A percentile compares a stretch with the other conserved stretches of the same genome.
These are phyloP conservation scores for Rhizopogon roseolus DNA, from an alignment of 768 basidiomycete species.

Conservation along the genomic window DNA sequence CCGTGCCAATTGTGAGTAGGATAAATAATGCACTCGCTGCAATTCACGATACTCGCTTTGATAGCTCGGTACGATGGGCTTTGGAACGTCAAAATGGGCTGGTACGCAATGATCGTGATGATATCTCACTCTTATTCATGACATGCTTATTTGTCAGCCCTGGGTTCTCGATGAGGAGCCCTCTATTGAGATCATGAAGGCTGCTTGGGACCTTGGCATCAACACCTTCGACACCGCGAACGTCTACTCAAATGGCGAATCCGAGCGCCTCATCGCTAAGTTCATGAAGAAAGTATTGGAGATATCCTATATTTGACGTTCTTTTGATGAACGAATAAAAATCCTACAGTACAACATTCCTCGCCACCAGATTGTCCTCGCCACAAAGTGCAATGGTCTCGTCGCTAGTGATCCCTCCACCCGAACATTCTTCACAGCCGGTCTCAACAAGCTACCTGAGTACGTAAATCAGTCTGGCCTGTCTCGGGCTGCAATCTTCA, in stretches of 20 bases:
- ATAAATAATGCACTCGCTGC: too few species aligned
- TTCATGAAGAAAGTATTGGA: slow-evolving; percentile 29
- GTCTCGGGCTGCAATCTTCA: slow-evolving; percentile 33
- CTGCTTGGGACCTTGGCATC: slow-evolving; percentile 36
- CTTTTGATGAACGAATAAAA: not conserved
- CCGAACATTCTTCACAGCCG: not conserved
- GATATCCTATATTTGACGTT: not conserved
- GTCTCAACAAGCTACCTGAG: slow-evolving; percentile 1
- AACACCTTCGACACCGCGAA: slow-evolving; percentile 38
- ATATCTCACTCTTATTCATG: not conserved
- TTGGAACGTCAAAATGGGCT: slow-evolving; percentile 22
- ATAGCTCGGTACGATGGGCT: slow-evolving; percentile 25
- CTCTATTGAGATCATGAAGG: slow-evolving; percentile 29
- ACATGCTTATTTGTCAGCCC: slow-evolving; percentile 1
- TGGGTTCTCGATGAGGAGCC: slow-evolving; percentile 25
- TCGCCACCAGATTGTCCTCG: slow-evolving; percentile 14
- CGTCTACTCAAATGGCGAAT: slow-evolving; percentile 31
- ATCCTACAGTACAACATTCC: not conserved
- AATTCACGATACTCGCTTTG: not conserved
- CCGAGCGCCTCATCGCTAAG: slow-evolving; percentile 32
- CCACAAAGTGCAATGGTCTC: slow-evolving; percentile 20
- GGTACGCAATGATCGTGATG: slow-evolving; percentile 9
- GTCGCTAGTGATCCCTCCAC: slow-evolving; percentile 7
- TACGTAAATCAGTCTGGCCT: slow-evolving; percentile 31
- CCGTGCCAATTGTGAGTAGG: slow-evolving; percentile 27